Percentiles rank a stretch among this genome's conserved stretches.
These are phyloP conservation scores for Anthracocystis walkeri DNA, from an alignment of 1,284 basidiomycete genomes.

Conservation along the genomic window DNA sequence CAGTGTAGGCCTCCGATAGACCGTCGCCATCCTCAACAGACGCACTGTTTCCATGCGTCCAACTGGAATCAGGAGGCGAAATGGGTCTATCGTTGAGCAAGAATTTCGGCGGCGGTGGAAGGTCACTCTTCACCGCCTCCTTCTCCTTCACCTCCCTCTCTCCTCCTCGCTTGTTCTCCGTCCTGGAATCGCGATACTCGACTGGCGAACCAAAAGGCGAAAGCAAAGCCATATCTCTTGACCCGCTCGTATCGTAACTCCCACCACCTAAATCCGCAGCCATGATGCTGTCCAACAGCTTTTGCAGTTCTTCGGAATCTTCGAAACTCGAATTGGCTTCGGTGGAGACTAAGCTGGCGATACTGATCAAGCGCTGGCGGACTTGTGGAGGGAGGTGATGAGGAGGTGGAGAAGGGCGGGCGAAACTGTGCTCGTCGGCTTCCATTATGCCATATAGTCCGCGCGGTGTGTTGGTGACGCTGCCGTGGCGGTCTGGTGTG, in stretches of 20 bases:
- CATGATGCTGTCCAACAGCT: constrained; percentile 48
- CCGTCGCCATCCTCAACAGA: constrained; percentile 1
- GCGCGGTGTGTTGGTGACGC: not conserved
- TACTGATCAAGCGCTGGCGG: constrained; percentile 20
- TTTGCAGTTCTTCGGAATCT: constrained; percentile 48
- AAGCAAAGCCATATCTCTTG: constrained; percentile 29
- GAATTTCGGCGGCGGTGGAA: constrained; percentile 40
- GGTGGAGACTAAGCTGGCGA: constrained; percentile 34
- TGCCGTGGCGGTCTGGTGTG: constrained; percentile 4
- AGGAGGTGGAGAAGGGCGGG: not conserved
- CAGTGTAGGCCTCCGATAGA: not conserved
- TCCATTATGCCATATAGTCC: constrained; percentile 35
- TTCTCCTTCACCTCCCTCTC: constrained; percentile 6
- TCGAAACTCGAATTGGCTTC: constrained; percentile 51
- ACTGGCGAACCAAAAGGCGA: constrained; percentile 40
- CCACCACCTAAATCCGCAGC: constrained; percentile 25
- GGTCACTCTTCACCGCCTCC: not conserved
- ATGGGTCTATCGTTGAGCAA: constrained; percentile 50
- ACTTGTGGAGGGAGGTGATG: not conserved
- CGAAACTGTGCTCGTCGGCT: constrained; percentile 9
- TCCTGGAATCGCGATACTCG: constrained; percentile 11
- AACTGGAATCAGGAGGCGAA: constrained; percentile 37
- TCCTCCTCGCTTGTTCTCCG: not conserved
- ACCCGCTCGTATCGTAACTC: constrained; percentile 18
- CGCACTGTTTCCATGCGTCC: constrained; percentile 7